Evolutionary conservation across 306 rosid genomes (phyloP).

Genomic region (Trichosanthes truncata): DNA sequence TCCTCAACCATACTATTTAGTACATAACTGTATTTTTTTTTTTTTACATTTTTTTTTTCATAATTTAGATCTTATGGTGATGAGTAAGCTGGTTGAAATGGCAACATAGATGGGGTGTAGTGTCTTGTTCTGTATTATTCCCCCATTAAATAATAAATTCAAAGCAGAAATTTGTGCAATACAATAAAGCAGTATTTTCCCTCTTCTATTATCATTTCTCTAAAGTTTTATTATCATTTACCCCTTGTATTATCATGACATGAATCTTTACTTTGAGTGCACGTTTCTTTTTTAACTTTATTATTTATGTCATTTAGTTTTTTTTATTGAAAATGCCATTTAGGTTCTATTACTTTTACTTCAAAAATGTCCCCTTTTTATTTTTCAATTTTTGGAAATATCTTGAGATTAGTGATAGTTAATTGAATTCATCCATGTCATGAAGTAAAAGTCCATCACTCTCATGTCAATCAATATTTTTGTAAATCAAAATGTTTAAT

Average conservation of each 20-base stretch:
- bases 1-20: not conserved
- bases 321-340: too few relatives aligned
- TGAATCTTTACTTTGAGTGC: not conserved
- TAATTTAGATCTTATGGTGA: not conserved
- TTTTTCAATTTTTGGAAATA: not conserved
- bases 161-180: not conserved
- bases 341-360: too few relatives aligned
- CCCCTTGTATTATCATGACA: not conserved
- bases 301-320: not conserved
- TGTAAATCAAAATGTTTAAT: too few relatives aligned
- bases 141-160: not conserved
- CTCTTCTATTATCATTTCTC: not conserved
- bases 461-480: too few relatives aligned
- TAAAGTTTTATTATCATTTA: not conserved
- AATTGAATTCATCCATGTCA: too few relatives aligned
- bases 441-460: too few relatives aligned
- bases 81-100: constrained; percentile 7
- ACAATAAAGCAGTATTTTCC: not conserved
- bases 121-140: not conserved
- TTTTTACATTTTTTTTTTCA: not conserved
- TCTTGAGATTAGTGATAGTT: not conserved
- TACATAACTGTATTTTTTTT: not conserved
- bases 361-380: not conserved
- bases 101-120: not conserved
- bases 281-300: not conserved